These are phyloP conservation scores for Dictyostelium purpureum DNA, from an alignment of 78 protist species.

Conservation along the genomic window DNA sequence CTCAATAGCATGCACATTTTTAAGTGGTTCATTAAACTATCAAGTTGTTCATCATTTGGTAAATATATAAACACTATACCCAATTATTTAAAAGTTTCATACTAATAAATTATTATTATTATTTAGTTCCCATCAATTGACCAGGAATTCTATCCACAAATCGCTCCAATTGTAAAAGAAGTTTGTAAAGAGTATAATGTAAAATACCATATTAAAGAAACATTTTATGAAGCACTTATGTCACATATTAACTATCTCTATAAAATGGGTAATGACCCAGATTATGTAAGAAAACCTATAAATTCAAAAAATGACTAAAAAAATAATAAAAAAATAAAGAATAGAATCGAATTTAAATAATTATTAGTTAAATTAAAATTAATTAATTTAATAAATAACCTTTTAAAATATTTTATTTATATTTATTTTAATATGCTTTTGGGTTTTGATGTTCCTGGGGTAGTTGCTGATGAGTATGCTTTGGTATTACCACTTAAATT, in stretches of 20 bases:
- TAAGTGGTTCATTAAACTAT: slow-evolving; percentile 55
- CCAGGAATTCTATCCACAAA: slow-evolving; percentile 55
- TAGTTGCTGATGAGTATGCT: too few relatives aligned
- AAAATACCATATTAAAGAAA: slow-evolving; percentile 12
- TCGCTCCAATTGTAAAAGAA: slow-evolving; percentile 63
- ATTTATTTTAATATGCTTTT: too few relatives aligned
- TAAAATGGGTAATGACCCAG: slow-evolving; percentile 77
- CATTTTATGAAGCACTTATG: slow-evolving; percentile 38
- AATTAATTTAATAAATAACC: too few relatives aligned
- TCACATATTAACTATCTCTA: slow-evolving; percentile 59
- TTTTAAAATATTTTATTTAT: too few relatives aligned
- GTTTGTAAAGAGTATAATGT: slow-evolving; percentile 56
- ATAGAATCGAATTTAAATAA: too few relatives aligned
- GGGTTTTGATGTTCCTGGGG: too few relatives aligned
- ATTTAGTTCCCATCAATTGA: slow-evolving; percentile 44
- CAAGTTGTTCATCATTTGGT: slow-evolving; percentile 76
- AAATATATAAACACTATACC: background rate
- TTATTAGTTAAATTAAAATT: too few relatives aligned
- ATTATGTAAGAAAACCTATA: slow-evolving; percentile 18
- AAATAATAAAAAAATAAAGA: too few relatives aligned
- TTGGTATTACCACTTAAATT: too few relatives aligned
- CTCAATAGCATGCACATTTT: slow-evolving; percentile 1
- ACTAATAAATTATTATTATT: background rate
- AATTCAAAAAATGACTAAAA: background rate
- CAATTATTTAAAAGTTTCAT: background rate